Base-by-base conservation (phyloP, 2,329 filamentous ascomycete genomes). In the Stagonosporopsis cucurbitacearum region DNA sequence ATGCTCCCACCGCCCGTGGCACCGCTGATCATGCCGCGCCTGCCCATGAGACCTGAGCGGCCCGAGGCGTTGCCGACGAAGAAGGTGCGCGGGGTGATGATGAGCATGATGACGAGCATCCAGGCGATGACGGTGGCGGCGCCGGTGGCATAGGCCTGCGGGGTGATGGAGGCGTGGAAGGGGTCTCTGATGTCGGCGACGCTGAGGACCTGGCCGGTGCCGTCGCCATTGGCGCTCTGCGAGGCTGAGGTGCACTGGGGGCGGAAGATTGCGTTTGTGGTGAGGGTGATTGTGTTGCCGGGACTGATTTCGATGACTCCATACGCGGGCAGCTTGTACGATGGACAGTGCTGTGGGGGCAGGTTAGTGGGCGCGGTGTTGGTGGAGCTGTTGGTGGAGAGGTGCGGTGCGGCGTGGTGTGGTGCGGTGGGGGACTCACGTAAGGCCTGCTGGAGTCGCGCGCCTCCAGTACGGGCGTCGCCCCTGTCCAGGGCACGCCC, bases 41-140 rank as follows among this genome's bases (percentile, higher is more conserved):
- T 84, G 39, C 91, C 90, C 44, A 96, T 81, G 55, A 95, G 88
- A 40, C 94, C 91, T 43, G 90, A 86, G 25, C 81, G 79, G 32
- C 82, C 80, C 8, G 82, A 81, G 4, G 82, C 78, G 20, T 92
- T 91, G 50, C 92, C 92, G 55, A 96, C 87, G 60, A 96, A 88
- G 74, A 95, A 96, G 3, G 95, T 96, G 47, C 94, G 87, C n/a
- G 94, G 94, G 0, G 92, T 96, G 67, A 97, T 92, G 71, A 96
- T 86, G 33, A 98, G 86, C 84, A 97, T 96, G 60, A 96, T 91
- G 65, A 97, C 89, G 42, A 98, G 86, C 72, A 96, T 89, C 78
- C 96, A 98, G 44, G 92, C 89, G 45, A 96, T 88, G 51, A 96
- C 89, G 0, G 93, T 98, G 17, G 92, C 92, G 15, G 92, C 91